Conservation (phyloP, 805 yeast species). For the Candida sonorensis region DNA sequence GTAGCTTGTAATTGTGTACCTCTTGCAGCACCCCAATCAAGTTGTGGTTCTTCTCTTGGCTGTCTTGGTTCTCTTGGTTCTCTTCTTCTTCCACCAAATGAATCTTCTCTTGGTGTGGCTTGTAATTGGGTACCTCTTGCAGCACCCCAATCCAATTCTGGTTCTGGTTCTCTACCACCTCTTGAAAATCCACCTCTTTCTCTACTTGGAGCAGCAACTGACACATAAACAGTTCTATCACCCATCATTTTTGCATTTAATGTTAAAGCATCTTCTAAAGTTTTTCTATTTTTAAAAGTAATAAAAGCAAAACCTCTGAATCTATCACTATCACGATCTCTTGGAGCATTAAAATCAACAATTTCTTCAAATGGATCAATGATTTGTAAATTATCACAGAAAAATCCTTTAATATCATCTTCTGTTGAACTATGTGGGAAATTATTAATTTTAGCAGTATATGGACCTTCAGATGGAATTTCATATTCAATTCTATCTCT, state of each 20-base stretch:
- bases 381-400: slow-evolving; percentile 45
- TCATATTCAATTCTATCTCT: slow-evolving; percentile 63
- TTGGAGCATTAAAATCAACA: slow-evolving; percentile 64
- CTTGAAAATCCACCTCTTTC: slow-evolving; percentile 30
- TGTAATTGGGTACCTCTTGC: slow-evolving; percentile 7
- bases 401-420: slow-evolving; percentile 51
- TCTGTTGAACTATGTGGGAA: slow-evolving; percentile 78
- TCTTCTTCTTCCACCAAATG: slow-evolving; percentile 21
- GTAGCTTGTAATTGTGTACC: slow-evolving; percentile 23
- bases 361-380: slow-evolving; percentile 45
- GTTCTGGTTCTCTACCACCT: slow-evolving; percentile 16
- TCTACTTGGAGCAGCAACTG: slow-evolving; percentile 53
- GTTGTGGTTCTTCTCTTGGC: slow-evolving; percentile 44
- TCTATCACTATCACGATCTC: slow-evolving; percentile 57
- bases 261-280: slow-evolving; percentile 44
- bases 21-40: slow-evolving; percentile 52
- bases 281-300: slow-evolving; percentile 38
- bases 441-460: slow-evolving; percentile 80
- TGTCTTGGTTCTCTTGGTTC: slow-evolving; percentile 22
- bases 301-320: slow-evolving; percentile 53
- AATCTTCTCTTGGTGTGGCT: slow-evolving; percentile 9
- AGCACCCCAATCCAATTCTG: slow-evolving; percentile 54
- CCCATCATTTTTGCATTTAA: slow-evolving; percentile 37
- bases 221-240: slow-evolving; percentile 46
- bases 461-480: slow-evolving; percentile 89